Evolutionary conservation across 1,284 basidiomycete genomes (phyloP).

Genomic region (Ustilago trichophora): DNA sequence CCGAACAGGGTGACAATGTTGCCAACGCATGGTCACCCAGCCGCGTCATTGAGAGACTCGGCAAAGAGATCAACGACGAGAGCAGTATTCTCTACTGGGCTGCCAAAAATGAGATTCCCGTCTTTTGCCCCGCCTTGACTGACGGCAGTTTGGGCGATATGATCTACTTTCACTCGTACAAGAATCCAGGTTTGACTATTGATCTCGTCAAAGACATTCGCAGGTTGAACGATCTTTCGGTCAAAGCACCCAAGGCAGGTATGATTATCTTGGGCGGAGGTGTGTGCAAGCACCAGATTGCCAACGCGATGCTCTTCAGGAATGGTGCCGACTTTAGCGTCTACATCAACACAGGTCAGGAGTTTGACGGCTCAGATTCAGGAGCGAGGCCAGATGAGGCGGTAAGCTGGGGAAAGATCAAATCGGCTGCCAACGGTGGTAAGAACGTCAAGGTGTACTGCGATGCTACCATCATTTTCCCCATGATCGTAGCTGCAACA

Average conservation of each 20-base stretch:
- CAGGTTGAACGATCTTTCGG: slow-evolving; percentile 85
- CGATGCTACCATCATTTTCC: slow-evolving; percentile 89
- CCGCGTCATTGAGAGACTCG: slow-evolving; percentile 87
- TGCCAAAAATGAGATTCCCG: slow-evolving; percentile 92
- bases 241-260: slow-evolving; percentile 89
- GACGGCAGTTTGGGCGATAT: slow-evolving; percentile 98
- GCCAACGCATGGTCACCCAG: slow-evolving; percentile 84
- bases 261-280: slow-evolving; percentile 99
- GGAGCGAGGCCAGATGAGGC: slow-evolving; percentile 97
- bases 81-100: slow-evolving; percentile 97
- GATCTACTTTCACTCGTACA: slow-evolving; percentile 94
- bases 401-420: slow-evolving; percentile 99
- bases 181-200: slow-evolving; percentile 79
- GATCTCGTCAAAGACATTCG: slow-evolving; percentile 97
- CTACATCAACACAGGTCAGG: slow-evolving; percentile 98
- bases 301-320: slow-evolving; percentile 97
- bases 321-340: slow-evolving; percentile 98
- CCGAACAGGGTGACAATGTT: slow-evolving; percentile 81
- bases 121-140: slow-evolving; percentile 97
- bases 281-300: slow-evolving; percentile 99
- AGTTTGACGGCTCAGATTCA: slow-evolving; percentile 98
- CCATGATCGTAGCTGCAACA: slow-evolving; percentile 85
- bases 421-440: slow-evolving; percentile 74
- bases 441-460: slow-evolving; percentile 85
- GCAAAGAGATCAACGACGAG: slow-evolving; percentile 96